phyloP scores from a whole-genome alignment of 495 filamentous ascomycete genomes.

The Staphylotrichum longicolle region DNA sequence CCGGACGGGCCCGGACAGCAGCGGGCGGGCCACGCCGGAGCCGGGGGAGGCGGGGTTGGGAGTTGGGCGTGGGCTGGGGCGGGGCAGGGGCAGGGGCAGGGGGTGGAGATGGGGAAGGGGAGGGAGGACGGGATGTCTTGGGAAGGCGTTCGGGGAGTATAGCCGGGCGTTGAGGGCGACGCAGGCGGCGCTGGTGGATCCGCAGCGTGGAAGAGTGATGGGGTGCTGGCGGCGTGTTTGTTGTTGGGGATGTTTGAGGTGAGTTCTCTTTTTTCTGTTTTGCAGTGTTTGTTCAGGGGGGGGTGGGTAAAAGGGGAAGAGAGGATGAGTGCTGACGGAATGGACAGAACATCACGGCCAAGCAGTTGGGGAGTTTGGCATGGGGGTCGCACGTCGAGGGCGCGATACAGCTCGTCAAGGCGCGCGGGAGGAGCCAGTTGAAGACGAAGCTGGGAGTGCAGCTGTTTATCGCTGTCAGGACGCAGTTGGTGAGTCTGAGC shows the following conservation, averaged over 20 bases:
- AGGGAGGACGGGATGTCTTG: constrained; percentile 26
- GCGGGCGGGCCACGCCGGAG: not conserved
- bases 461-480: constrained; percentile 53
- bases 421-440: constrained; percentile 51
- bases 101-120: not conserved
- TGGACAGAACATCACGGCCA: constrained; percentile 49
- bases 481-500: constrained; percentile 46
- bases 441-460: constrained; percentile 45
- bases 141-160: constrained; percentile 45
- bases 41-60: not conserved
- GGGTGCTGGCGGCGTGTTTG: constrained; percentile 61
- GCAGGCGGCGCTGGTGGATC: constrained; percentile 52
- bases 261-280: constrained; percentile 15
- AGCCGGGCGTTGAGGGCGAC: constrained; percentile 53
- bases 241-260: constrained; percentile 66
- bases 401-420: constrained; percentile 53
- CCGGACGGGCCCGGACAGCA: constrained; percentile 14
- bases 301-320: not conserved
- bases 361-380: constrained; percentile 43
- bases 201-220: constrained; percentile 46
- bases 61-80: not conserved
- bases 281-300: no score
- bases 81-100: not conserved
- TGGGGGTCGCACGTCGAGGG: constrained; percentile 57
- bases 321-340: constrained; percentile 31